Evolutionary conservation across 2,329 filamentous ascomycete genomes (phyloP), one percentile per base, ranked within the genome.

Genomic region (Trichoderma sp.): DNA sequence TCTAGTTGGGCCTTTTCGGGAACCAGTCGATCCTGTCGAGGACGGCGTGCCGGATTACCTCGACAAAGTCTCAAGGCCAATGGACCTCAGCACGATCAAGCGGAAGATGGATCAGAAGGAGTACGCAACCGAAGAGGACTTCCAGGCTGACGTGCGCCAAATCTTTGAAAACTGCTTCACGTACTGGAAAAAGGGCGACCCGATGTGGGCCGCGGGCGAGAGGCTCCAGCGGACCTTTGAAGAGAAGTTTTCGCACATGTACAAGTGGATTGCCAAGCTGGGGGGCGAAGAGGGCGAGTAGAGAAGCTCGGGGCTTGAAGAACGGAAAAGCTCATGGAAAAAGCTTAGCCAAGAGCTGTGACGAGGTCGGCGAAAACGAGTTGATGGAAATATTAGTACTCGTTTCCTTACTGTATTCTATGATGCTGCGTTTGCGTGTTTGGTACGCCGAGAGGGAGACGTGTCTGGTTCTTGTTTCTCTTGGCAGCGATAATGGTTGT

Each of bases 81-180:
- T 90, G 87, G 87, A 89, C 72, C 82, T 90, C 3, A 80, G 78
- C 55, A 89, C 86, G 1, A 85, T 90, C 78, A 88, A 89, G 76
- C 76, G 71, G 58, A 89, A 89, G 77, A 87, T 90, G 84, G 85
- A 89, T 66, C 75, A 77, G 16, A 77, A 76, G 24, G 82, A 84
- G 72, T 90, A 90, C 75, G 74, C 68, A 3, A 81, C 78, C 60
- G 83, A 86, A 8, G 81, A 83, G 4, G 85, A 88, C 64, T 90
- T 90, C 72, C 76, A 83, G 46, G 77, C 76, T 3, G 88, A 90
- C 76, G 83, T 90, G 74, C 83, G 85, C 7, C 86, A 87, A 74
- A 90, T 90, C 43, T 89, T 89, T 69, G 78, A 83, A 30, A 90
- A 90, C 76, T 89, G 87, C 76, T 89, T 86, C 76, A 84, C 83